phyloP scores from a whole-genome alignment of 139 green algal genomes.

The Coelastrella sp. region DNA sequence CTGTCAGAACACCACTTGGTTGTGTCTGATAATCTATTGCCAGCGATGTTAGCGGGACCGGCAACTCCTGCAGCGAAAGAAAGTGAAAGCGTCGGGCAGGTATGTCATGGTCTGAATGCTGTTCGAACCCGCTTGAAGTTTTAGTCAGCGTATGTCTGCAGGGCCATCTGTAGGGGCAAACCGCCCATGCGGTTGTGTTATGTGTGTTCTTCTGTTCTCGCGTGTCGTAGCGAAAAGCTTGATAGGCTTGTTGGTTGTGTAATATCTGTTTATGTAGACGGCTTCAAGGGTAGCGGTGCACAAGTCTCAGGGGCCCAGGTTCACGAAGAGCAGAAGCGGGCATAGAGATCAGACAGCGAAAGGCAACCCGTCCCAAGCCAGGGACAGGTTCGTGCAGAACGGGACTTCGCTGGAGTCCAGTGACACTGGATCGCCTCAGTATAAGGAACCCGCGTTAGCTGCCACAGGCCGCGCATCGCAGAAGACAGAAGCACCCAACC shows the following conservation, averaged over 20 bases:
- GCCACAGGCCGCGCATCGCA: neutral
- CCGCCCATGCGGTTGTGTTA: no score
- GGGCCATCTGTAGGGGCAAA: neutral
- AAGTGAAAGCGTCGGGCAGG: neutral
- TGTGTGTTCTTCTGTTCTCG: neutral
- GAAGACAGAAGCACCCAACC: neutral
- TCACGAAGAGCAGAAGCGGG: neutral
- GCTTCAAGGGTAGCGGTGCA: neutral
- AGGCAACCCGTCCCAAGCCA: neutral
- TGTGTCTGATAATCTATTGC: no score
- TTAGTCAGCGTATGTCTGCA: neutral
- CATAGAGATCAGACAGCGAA: neutral
- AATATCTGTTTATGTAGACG: neutral
- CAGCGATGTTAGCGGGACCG: no score
- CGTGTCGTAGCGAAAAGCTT: neutral
- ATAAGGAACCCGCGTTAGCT: neutral
- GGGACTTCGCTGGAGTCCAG: neutral
- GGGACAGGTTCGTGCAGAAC: neutral
- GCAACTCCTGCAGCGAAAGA: neutral
- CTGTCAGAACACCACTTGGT: no score
- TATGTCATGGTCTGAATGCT: neutral
- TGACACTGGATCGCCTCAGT: neutral
- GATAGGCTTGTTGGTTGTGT: neutral
- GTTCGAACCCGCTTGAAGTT: neutral
- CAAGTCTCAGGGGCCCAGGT: neutral